Base-by-base conservation (phyloP, 345 rosid genomes). In the Eucalyptus polybractea region DNA sequence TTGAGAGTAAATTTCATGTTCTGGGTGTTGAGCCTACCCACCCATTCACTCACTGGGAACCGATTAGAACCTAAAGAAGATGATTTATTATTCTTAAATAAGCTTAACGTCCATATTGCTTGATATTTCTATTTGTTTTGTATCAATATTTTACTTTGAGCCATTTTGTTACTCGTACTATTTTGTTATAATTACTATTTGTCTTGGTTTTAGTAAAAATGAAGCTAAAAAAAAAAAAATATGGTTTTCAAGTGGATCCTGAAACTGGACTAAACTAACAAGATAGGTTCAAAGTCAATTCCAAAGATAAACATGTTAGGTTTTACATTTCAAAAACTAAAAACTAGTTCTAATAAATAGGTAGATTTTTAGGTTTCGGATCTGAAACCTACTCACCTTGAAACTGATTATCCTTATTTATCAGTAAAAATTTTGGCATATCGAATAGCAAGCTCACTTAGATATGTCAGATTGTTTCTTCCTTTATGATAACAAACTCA, bases 221-320 rank as follows among this genome's bases (percentile, higher is more conserved):
- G 29, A 56, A 56, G 62, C 62, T 22, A 4, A 53, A 19, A 56
- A 21, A 8, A 1, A 54, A 54, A 1, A 10, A 54, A 3, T 2
- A 33, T 24, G 6, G 62, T 9, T 56, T 56, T 25, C 62, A 56
- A 56, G 29, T 10, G 62, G 13, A 10, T 0, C 58, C 5, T 19
- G n/a, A n/a, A n/a, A n/a, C n/a, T n/a, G n/a, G 56, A 7, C 24
- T 0, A 0, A 56, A 56, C 6, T 22, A 56, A 24, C 6, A 24
- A 5, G 0, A 10, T 56, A 56, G 13, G 62, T 56, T 56, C 29
- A 24, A 22, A 11, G 6, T 24, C 3, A 5, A 56, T 56, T 56
- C 3, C 0, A 24, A 56, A 56, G 2, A 56, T 25, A 24, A 10
- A 24, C 13, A 56, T 9, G 3, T 4, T 0, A 24, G 0, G 13